A percentile compares a stretch with the other conserved stretches of the same genome.
These are phyloP conservation scores for Trypethelium eluteriae DNA, from an alignment of 495 filamentous ascomycete genomes.

Conservation along the genomic window DNA sequence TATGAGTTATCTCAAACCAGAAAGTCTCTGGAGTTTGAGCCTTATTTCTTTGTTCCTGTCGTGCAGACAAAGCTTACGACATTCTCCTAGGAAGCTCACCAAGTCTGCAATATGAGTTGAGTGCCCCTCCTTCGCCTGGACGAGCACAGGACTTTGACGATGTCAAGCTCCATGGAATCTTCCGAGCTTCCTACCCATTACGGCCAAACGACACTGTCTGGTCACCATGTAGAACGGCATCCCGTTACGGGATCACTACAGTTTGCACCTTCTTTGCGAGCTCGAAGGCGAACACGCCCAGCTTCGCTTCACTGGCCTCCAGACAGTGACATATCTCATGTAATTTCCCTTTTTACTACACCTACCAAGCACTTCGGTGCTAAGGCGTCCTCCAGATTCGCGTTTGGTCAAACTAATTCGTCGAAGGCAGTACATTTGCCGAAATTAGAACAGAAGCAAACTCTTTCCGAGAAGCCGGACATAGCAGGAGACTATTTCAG, in stretches of 20 bases:
- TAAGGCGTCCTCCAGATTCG: neutral
- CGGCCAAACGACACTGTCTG: conserved; percentile 4
- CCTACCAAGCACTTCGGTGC: neutral
- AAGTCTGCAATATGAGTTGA: too few species aligned
- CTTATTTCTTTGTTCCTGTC: too few species aligned
- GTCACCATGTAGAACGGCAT: neutral
- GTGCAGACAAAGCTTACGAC: too few species aligned
- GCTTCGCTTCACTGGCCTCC: neutral
- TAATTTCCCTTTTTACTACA: neutral
- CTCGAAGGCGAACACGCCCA: neutral
- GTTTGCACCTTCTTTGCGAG: neutral
- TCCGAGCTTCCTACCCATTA: conserved; percentile 3
- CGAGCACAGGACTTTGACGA: neutral
- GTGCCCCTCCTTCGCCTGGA: neutral
- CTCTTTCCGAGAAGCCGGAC: neutral
- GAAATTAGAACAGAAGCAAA: neutral
- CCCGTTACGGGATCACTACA: neutral
- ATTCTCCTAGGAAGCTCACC: too few species aligned
- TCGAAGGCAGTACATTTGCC: neutral
- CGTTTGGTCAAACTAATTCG: neutral
- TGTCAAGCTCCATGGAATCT: neutral
- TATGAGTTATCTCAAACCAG: too few species aligned
- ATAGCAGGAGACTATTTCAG: neutral
- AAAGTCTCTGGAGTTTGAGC: too few species aligned
- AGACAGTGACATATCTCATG: neutral